Percentiles rank a stretch among this genome's conserved stretches.
Conservation (phyloP, 495 filamentous ascomycete species). For the Usnea hakonensis region DNA sequence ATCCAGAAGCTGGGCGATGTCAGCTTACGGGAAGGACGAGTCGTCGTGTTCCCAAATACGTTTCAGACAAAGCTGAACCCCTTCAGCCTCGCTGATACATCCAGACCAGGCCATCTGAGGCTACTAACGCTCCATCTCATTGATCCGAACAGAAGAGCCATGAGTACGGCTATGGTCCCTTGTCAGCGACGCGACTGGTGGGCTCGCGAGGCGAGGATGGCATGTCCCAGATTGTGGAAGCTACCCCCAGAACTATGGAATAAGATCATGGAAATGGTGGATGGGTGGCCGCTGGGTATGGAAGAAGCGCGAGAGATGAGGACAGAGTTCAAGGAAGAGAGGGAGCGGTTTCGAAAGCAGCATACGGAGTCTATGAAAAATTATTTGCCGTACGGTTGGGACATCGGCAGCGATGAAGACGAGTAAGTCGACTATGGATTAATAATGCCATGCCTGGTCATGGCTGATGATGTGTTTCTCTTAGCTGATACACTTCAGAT, state of each 20-base stretch:
- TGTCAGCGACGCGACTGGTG: slow-evolving; percentile 43
- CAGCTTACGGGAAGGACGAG: slow-evolving; percentile 20
- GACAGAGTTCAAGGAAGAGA: slow-evolving; percentile 28
- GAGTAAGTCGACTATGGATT: slow-evolving; percentile 6
- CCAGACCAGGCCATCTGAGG: slow-evolving; percentile 41
- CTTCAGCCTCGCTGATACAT: slow-evolving; percentile 40
- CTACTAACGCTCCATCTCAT: slow-evolving; percentile 47
- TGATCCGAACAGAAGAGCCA: slow-evolving; percentile 46
- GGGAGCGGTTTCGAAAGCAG: slow-evolving; percentile 6
- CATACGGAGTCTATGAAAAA: slow-evolving; percentile 9
- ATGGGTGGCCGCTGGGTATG: slow-evolving; percentile 32
- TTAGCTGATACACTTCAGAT: too few relatives aligned
- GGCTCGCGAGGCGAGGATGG: slow-evolving; percentile 8
- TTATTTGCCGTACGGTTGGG: slow-evolving; percentile 4
- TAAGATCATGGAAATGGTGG: slow-evolving; percentile 20
- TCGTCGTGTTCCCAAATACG: slow-evolving; percentile 32
- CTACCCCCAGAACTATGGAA: slow-evolving; percentile 30
- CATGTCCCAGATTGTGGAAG: slow-evolving; percentile 19
- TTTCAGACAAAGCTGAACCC: slow-evolving; percentile 42
- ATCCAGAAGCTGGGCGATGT: slow-evolving; percentile 32
- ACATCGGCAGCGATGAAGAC: neutral
- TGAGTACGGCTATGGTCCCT: slow-evolving; percentile 50
- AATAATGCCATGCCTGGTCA: too few relatives aligned
- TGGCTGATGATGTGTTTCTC: too few relatives aligned
- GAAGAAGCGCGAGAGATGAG: slow-evolving; percentile 31